Evolutionary conservation across 139 green algal genomes (phyloP).

Genomic region (Tetraselmis striata): DNA sequence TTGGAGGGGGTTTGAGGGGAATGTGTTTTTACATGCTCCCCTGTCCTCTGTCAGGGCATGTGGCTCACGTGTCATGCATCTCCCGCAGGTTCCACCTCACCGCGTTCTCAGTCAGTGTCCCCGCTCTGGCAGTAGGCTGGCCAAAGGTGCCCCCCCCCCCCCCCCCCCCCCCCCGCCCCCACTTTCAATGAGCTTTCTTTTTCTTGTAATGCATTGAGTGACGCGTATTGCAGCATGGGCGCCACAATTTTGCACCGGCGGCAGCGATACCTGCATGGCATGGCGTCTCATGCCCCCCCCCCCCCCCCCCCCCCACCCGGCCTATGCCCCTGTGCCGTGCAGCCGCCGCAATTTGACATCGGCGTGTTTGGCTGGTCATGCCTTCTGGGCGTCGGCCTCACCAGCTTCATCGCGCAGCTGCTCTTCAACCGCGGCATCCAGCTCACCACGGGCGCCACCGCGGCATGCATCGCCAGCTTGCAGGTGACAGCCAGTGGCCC

Average conservation of each 20-base stretch:
- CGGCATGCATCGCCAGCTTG: background rate
- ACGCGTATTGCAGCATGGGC: too few species aligned
- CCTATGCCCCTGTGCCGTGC: too few species aligned
- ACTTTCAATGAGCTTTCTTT: too few species aligned
- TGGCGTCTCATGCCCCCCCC: background rate
- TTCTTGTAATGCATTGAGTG: too few species aligned
- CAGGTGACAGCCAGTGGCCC: background rate
- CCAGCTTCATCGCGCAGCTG: background rate
- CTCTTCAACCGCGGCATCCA: background rate
- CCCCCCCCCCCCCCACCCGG: too few species aligned
- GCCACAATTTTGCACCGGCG: too few species aligned
- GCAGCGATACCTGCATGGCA: too few species aligned
- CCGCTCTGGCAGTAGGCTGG: background rate
- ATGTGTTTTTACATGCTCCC: too few species aligned
- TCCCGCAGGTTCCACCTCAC: background rate
- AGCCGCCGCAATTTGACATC: background rate
- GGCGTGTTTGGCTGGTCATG: background rate
- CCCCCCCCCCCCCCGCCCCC: too few species aligned
- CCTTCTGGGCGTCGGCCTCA: background rate
- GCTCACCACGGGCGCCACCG: background rate
- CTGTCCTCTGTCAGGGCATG: too few species aligned
- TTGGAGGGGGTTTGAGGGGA: too few species aligned
- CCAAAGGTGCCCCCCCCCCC: background rate
- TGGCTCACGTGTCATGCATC: too few species aligned
- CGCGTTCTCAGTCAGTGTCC: background rate